Evolutionary conservation across 495 filamentous ascomycete species (phyloP), one percentile per base, ranked within the genome.

Genomic region (Hypoxylon lenormandii): DNA sequence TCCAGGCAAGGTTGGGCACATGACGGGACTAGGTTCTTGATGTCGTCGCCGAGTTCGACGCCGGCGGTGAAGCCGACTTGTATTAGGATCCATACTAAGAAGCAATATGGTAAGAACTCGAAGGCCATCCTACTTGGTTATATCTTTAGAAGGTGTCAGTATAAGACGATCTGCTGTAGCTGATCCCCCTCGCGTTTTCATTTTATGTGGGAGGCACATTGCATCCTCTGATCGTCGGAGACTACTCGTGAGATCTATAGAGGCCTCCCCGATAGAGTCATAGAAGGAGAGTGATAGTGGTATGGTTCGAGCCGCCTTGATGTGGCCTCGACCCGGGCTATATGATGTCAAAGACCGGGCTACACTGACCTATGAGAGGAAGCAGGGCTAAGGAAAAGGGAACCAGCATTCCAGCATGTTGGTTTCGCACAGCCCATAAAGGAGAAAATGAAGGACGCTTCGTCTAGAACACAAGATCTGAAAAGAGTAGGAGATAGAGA

Each of bases 1-100:
- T 79, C 67, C 58, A 92, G 79, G 70, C 91, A 93, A 11, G 70
- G 56, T 70, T 81, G 80, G 28, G 89, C 90, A 74, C 91, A 93
- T 3, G 77, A 48, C n/a, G 90, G 91, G 43, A 92, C 80, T 48
- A 83, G 79, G 47, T 74, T 76, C 48, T 77, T 66, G 40, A 85
- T 77, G 48, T 83, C 82, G 56, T 60, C 42, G 13, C 80, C 76
- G 38, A 85, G 78, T 56, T 73, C 75, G 36, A 77, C 64, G 65
- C 69, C 56, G 51, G 70, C 66, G 13, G 68, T 65, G 62, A 60
- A 48, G 46, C 72, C 69, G 57, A 59, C 60, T 15, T 70, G 36
- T 33, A 79, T 67, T 33, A 72, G 72, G 26, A 74, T 76, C 76
- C 76, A 80, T 79, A 77, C 69, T 66, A 77, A 73, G 57, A 80